Conservation (phyloP, 495 filamentous ascomycete genomes). For the Jackrogersella minutella region DNA sequence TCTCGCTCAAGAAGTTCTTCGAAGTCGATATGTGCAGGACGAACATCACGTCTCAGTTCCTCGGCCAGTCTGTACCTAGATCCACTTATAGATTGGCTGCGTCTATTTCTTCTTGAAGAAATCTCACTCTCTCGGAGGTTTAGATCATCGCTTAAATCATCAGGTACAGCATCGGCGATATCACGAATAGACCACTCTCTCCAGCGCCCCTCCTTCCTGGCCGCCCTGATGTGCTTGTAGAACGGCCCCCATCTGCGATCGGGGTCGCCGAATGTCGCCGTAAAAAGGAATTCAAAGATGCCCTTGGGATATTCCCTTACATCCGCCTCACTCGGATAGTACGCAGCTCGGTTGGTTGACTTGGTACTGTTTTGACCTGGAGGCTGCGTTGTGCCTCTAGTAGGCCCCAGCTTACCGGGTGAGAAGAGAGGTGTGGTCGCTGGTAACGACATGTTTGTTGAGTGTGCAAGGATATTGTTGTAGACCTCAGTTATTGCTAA, state of each 20-base stretch:
- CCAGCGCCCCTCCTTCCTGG: constrained; percentile 20
- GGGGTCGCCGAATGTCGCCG: constrained; percentile 11
- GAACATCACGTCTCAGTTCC: constrained; percentile 8
- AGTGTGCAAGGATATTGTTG: background rate
- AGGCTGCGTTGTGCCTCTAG: no score
- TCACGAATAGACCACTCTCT: constrained; percentile 25
- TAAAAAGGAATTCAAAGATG: constrained; percentile 3
- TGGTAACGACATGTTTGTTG: background rate
- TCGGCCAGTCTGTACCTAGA: background rate
- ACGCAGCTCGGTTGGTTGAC: background rate
- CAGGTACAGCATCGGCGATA: constrained; percentile 17
- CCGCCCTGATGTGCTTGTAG: constrained; percentile 20
- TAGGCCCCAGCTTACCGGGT: background rate
- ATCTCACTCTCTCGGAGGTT: no score
- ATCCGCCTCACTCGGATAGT: constrained; percentile 10
- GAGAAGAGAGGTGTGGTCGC: background rate
- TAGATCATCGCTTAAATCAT: background rate
- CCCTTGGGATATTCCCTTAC: constrained; percentile 15
- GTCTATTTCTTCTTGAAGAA: no score
- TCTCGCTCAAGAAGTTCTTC: constrained; percentile 4
- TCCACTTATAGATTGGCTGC: no score
- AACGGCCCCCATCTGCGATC: constrained; percentile 39
- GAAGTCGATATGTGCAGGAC: constrained; percentile 39
- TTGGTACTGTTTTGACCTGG: no score
- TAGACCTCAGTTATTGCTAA: background rate